Base-by-base conservation (phyloP, 2,329 filamentous ascomycete genomes). In the Biscogniauxia marginata region DNA sequence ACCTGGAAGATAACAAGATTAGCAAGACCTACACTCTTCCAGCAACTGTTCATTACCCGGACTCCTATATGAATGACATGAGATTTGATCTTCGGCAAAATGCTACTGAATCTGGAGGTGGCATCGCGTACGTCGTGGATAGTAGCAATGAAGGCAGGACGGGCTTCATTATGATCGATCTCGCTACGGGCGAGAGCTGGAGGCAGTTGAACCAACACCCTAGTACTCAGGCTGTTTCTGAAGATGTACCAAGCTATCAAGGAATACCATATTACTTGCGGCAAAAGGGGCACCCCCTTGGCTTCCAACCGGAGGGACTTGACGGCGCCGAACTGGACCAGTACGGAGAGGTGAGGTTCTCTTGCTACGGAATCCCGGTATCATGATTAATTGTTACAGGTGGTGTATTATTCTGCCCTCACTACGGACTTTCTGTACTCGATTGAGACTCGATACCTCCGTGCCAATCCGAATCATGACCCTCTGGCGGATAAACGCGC, bases 21-120 rank as follows among this genome's bases (percentile, higher is more conserved):
- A 71, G 70, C 52, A 60, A 63, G 48, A 76, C 73, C 0, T 77
- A 74, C 62, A 78, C 74, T 1, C 73, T 79, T 55, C 74, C 76
- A 0, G 30, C 71, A 0, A 67, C 61, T 5, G 75, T 78, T 3
- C 74, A 77, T 59, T 78, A 72, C 57, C 75, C 75, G 2, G 76
- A 78, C 61, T 74, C 71, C 23, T 80, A 77, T 65, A 71, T 79
- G 61, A 78, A 78, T 57, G 77, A 79, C 56, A 54, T 79, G 2
- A 74, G 76, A 22, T 78, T 79, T 65, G 76, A 79, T 60, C 68
- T 79, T 30, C 70, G 75, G n/a, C 47, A 72, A 6, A 72, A 75
- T 46, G 63, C 69, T 1, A 72, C 73, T 2, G 70, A 68, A n/a
- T 69, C 67, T 1, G 74, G 74, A 8, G 54, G 68, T 19, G 75